A percentile compares a stretch with the other conserved stretches of the same genome.
These are phyloP conservation scores for Pythium periplocum DNA, from an alignment of 352 stramenopile genomes.

Conservation along the genomic window DNA sequence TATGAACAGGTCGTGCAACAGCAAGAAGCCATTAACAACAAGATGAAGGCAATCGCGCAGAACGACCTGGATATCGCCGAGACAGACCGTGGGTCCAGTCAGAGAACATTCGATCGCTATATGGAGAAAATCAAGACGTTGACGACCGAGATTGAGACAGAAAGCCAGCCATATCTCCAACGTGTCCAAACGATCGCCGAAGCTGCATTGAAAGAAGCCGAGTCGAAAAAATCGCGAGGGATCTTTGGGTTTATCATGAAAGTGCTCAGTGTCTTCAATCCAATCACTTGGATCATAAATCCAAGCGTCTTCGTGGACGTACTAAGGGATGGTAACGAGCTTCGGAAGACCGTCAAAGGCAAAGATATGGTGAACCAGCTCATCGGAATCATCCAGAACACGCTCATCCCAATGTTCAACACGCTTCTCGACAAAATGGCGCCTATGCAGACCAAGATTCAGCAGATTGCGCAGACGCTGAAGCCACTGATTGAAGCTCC, in stretches of 20 bases:
- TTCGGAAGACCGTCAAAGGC: slow-evolving; percentile 2
- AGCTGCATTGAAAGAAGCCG: background rate
- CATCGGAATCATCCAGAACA: slow-evolving; percentile 7
- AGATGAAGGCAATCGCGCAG: slow-evolving; percentile 6
- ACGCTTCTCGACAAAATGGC: background rate
- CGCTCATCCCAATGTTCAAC: slow-evolving; percentile 2
- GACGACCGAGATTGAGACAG: background rate
- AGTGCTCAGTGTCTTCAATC: slow-evolving; percentile 5
- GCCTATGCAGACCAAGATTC: background rate
- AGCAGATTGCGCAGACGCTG: slow-evolving; percentile 1
- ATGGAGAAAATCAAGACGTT: slow-evolving; percentile 1
- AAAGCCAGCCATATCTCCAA: background rate
- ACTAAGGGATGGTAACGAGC: slow-evolving; percentile 1
- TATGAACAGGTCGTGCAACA: slow-evolving; percentile 5
- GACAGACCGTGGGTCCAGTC: background rate
- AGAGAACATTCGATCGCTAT: background rate
- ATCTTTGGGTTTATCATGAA: slow-evolving; percentile 8
- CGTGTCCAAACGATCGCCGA: slow-evolving; percentile 5
- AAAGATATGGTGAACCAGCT: slow-evolving; percentile 2
- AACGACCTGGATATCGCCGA: background rate
- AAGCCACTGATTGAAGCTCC: background rate
- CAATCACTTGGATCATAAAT: slow-evolving; percentile 4
- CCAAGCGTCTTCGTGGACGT: slow-evolving; percentile 3
- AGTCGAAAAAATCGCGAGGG: background rate
- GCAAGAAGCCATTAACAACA: slow-evolving; percentile 2